Evolutionary conservation across 2,329 filamentous ascomycete genomes (phyloP).

Genomic region (Ophiostoma ulmi): DNA sequence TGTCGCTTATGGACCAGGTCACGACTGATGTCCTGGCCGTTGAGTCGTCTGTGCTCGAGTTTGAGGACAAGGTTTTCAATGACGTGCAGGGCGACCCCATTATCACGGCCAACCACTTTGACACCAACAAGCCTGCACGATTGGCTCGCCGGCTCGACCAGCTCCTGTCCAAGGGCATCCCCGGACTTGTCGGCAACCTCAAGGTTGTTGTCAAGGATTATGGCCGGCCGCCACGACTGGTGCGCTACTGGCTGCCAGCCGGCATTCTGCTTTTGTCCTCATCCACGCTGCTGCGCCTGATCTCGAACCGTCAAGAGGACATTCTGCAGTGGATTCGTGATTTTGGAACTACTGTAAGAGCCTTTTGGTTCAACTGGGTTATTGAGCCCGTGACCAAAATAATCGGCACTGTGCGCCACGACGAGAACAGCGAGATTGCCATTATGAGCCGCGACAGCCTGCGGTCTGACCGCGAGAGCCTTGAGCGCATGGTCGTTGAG

Average conservation of each 20-base stretch:
- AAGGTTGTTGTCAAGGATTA: conserved; percentile 54
- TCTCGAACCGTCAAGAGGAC: conserved; percentile 69
- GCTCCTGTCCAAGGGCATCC: conserved; percentile 65
- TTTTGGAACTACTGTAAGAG: conserved; percentile 69
- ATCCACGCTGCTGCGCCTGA: conserved; percentile 75
- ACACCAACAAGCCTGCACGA: conserved; percentile 50
- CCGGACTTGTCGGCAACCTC: conserved; percentile 58
- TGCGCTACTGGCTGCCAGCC: conserved; percentile 86
- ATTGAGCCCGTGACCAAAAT: conserved; percentile 78
- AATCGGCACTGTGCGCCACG: conserved; percentile 86
- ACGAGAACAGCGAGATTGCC: conserved; percentile 86
- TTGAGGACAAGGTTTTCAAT: conserved; percentile 61
- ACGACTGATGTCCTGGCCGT: conserved; percentile 64
- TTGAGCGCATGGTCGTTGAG: conserved; percentile 97
- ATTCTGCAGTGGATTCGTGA: conserved; percentile 76
- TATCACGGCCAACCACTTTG: conserved; percentile 49
- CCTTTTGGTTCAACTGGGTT: conserved; percentile 97
- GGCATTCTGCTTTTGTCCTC: conserved; percentile 70
- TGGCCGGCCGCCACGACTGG: conserved; percentile 67
- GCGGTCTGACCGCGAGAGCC: conserved; percentile 79
- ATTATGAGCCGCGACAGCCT: conserved; percentile 94
- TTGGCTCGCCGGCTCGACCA: conserved; percentile 62
- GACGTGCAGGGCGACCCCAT: conserved; percentile 58
- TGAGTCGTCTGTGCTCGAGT: conserved; percentile 57
- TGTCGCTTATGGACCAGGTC: conserved; percentile 81